Evolutionary conservation across 768 basidiomycete genomes (phyloP).

Genomic region (Lyophyllum shimeji): DNA sequence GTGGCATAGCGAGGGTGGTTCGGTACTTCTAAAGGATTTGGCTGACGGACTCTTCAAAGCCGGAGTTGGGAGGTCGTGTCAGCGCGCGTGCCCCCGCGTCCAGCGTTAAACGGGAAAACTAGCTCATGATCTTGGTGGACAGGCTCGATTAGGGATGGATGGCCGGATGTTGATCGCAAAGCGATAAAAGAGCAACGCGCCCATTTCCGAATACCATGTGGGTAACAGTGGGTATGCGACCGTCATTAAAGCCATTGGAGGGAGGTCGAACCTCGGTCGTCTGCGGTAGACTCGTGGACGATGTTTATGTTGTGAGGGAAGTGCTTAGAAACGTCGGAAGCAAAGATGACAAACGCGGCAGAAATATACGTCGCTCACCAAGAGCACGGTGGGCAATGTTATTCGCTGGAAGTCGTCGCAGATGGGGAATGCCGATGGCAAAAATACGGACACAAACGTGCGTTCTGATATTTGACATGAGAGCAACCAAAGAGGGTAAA

Average conservation of each 20-base stretch:
- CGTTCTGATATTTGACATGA: constrained; percentile 7
- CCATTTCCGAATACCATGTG: constrained; percentile 10
- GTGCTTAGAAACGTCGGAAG: constrained; percentile 7
- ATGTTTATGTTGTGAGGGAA: neutral
- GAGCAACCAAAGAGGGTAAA: neutral
- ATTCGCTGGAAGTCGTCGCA: constrained; percentile 5
- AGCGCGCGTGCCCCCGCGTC: neutral
- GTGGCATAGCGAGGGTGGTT: too few species aligned
- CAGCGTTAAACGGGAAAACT: neutral
- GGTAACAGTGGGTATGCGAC: constrained; percentile 3
- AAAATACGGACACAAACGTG: constrained; percentile 16
- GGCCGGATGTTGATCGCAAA: neutral
- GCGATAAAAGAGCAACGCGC: neutral
- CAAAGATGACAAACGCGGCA: neutral
- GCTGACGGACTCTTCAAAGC: neutral
- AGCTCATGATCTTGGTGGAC: neutral
- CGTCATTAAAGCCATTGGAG: constrained; percentile 9
- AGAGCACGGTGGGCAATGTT: constrained; percentile 4
- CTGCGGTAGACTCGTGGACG: constrained; percentile 1
- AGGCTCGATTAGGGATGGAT: constrained; percentile 8
- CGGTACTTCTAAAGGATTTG: too few species aligned
- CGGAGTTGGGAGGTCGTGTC: neutral
- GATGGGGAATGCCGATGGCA: constrained; percentile 5
- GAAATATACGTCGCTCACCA: neutral
- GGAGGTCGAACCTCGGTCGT: neutral